Conservation (phyloP, 768 basidiomycete species). For the Trametes gibbosa region DNA sequence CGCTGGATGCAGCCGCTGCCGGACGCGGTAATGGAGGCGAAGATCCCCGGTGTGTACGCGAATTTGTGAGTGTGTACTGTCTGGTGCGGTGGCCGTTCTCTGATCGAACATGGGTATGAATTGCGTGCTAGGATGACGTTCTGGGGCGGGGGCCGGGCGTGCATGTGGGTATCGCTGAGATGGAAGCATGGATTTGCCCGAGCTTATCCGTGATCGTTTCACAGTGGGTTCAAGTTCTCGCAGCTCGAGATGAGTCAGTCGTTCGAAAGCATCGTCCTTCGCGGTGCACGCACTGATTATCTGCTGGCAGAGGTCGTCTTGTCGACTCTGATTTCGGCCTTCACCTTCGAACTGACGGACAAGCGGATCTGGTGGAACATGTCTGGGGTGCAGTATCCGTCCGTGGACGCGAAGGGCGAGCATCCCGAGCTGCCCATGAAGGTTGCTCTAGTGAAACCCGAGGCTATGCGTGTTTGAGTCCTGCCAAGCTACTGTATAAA, state of each 20-base stretch:
- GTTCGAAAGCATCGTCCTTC: neutral
- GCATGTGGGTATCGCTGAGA: conserved; percentile 37
- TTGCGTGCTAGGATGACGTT: conserved; percentile 44
- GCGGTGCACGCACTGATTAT: neutral
- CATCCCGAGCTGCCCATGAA: conserved; percentile 23
- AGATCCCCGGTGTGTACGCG: conserved; percentile 21
- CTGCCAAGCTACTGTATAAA: too few species aligned
- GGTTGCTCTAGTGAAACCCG: neutral
- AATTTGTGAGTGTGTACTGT: conserved; percentile 12
- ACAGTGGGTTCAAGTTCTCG: conserved; percentile 25
- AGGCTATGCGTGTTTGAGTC: too few species aligned
- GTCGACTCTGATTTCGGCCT: conserved; percentile 24
- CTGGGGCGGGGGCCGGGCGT: conserved; percentile 41
- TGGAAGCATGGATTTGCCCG: neutral
- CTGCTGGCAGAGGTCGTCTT: conserved; percentile 28
- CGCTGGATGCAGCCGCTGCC: conserved; percentile 23
- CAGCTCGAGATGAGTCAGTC: conserved; percentile 23
- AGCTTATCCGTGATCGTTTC: neutral
- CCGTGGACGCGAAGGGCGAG: conserved; percentile 7
- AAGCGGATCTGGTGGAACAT: conserved; percentile 29
- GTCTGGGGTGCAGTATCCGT: conserved; percentile 26
- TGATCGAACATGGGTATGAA: neutral
- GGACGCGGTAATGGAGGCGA: conserved; percentile 5
- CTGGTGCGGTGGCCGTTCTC: neutral
- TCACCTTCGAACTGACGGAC: conserved; percentile 26